These are phyloP conservation scores for Diplodia corticola DNA, from an alignment of 2,329 filamentous ascomycete genomes.

Conservation along the genomic window DNA sequence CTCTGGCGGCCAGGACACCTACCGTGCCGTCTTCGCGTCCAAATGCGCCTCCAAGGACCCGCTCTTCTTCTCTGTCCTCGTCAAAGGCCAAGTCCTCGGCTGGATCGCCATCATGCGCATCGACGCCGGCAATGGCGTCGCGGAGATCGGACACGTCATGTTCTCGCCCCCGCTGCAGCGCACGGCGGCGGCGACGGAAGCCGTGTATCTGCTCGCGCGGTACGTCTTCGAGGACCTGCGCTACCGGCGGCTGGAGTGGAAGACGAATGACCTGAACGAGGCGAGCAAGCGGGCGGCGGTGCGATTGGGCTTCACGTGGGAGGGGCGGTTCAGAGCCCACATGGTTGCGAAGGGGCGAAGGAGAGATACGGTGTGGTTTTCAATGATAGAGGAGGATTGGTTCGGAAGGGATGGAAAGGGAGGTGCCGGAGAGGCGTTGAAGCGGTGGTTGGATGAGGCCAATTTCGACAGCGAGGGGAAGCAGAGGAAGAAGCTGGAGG, in stretches of 20 bases:
- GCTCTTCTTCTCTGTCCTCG: background rate
- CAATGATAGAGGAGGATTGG: constrained; percentile 63
- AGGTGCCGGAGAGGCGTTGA: constrained; percentile 40
- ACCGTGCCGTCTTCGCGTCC: background rate
- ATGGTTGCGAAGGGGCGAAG: constrained; percentile 59
- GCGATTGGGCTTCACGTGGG: constrained; percentile 59
- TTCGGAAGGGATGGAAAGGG: constrained; percentile 26
- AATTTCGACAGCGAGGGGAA: constrained; percentile 59
- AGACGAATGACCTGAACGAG: constrained; percentile 59
- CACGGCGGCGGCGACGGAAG: constrained; percentile 59
- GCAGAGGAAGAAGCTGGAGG: constrained; percentile 51
- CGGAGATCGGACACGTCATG: constrained; percentile 61
- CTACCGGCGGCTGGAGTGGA: constrained; percentile 64
- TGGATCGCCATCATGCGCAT: constrained; percentile 33
- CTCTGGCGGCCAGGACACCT: constrained; percentile 8
- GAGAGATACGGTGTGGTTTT: constrained; percentile 63
- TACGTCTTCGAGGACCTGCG: constrained; percentile 55
- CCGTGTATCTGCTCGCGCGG: constrained; percentile 56
- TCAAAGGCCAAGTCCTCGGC: background rate
- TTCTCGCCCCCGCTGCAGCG: constrained; percentile 54
- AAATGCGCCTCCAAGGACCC: background rate
- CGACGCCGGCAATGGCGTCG: constrained; percentile 47
- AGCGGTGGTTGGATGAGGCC: constrained; percentile 54
- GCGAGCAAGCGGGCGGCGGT: constrained; percentile 56
- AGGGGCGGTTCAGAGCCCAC: constrained; percentile 63